A percentile compares a stretch with the other conserved stretches of the same genome.
Conservation (phyloP, 1,284 basidiomycete genomes). For the Xanthoconium separans region DNA sequence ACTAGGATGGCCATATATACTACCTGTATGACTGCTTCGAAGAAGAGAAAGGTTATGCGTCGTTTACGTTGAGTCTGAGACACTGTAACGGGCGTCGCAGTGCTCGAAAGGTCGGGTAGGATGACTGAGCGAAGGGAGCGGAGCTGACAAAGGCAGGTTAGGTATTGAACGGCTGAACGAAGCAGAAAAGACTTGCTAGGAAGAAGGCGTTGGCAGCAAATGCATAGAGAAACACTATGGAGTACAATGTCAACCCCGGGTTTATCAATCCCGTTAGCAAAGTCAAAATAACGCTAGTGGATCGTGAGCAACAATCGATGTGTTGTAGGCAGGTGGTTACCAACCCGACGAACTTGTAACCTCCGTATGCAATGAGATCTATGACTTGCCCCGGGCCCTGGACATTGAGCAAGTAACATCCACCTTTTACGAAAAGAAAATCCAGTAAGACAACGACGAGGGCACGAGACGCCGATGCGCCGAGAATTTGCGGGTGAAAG, state of each 20-base stretch:
- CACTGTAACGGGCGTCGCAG: constrained; percentile 54
- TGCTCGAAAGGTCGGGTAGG: constrained; percentile 56
- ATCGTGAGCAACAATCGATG: not conserved
- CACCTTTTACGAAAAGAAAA: constrained; percentile 85
- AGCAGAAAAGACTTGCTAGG: constrained; percentile 56
- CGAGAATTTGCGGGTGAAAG: constrained; percentile 91
- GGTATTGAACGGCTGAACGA: not conserved
- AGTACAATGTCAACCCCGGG: constrained; percentile 65
- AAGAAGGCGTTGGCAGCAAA: constrained; percentile 94
- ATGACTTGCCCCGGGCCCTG: constrained; percentile 72
- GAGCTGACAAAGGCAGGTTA: constrained; percentile 48
- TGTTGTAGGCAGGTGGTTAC: constrained; percentile 17
- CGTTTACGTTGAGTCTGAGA: constrained; percentile 79
- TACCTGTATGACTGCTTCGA: constrained; percentile 76
- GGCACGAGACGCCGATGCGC: constrained; percentile 82
- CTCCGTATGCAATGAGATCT: constrained; percentile 80
- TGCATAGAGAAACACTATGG: constrained; percentile 77
- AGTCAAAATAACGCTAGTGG: constrained; percentile 66
- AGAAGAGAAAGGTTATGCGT: constrained; percentile 81
- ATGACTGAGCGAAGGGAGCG: constrained; percentile 91
- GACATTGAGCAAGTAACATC: constrained; percentile 89
- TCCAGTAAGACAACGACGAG: constrained; percentile 81
- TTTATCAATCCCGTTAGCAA: constrained; percentile 62
- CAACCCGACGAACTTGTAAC: constrained; percentile 97
- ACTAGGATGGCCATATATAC: constrained; percentile 80